phyloP scores from a whole-genome alignment of 2,329 filamentous ascomycete genomes.

The Fusarium sambucinum region DNA sequence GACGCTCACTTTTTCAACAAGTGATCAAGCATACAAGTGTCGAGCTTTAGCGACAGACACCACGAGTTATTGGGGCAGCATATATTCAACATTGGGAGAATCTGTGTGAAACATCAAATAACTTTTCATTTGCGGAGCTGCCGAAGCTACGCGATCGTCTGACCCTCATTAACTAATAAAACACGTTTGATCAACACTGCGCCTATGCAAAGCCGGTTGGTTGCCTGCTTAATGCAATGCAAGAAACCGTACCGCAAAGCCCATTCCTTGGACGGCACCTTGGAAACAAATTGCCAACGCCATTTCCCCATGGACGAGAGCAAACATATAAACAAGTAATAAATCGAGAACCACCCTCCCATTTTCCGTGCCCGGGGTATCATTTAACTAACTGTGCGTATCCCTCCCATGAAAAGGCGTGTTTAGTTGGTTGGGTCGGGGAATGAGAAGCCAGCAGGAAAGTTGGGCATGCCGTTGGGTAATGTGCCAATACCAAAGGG shows the following conservation, averaged over 20 bases:
- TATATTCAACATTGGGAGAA: background rate
- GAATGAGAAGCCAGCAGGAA: slow-evolving; percentile 56
- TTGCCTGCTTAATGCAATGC: slow-evolving; percentile 25
- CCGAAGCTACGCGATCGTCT: slow-evolving; percentile 18
- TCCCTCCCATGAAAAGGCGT: slow-evolving; percentile 10
- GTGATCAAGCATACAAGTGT: background rate
- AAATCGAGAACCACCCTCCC: slow-evolving; percentile 35
- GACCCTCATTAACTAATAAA: slow-evolving; percentile 6
- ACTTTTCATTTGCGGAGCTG: slow-evolving; percentile 34
- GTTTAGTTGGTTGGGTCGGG: slow-evolving; percentile 50
- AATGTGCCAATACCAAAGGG: slow-evolving; percentile 57
- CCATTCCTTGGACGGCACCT: slow-evolving; percentile 5
- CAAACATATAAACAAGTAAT: slow-evolving; percentile 29
- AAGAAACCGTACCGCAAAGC: slow-evolving; percentile 12
- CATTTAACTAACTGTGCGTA: slow-evolving; percentile 30
- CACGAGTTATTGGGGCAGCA: background rate
- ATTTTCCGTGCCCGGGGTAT: slow-evolving; percentile 37
- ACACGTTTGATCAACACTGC: slow-evolving; percentile 1
- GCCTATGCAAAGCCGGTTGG: slow-evolving; percentile 8
- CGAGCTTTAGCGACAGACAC: background rate
- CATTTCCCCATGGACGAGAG: slow-evolving; percentile 14
- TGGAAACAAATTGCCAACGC: slow-evolving; percentile 30
- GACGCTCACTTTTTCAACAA: background rate
- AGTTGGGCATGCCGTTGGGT: slow-evolving; percentile 59
- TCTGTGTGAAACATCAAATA: slow-evolving; percentile 8